Base-by-base conservation (phyloP, 306 rosid species). In the Phaseolus lunatus region DNA sequence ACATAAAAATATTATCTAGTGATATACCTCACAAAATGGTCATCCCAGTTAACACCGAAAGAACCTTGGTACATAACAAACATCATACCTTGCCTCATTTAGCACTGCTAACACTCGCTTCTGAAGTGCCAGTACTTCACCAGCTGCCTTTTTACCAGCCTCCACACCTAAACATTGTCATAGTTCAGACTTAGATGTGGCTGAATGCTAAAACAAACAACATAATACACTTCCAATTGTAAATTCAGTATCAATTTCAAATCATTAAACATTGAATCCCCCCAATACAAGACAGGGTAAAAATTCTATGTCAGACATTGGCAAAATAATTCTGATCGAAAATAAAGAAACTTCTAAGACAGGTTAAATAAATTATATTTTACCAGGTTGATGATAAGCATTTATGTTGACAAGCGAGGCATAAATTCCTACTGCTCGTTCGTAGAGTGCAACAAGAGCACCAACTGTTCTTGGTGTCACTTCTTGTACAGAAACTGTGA, bases 311-410 rank as follows among this genome's bases (percentile, higher is more conserved):
- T 12, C 2, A 1, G 54, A 22, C 37, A 43, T 3, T 41, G 11
- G 11, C 39, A 43, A 43, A 53, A 43, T 27, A 50, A 8, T 27
- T 72, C 7, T 61, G 24, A 63, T 43, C n/a, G 39, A 35, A 5
- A 18, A 54, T 31, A 56, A 43, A 73, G 48, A 70, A 73, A 27
- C 22, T 41, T 65, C 50, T 23, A 65, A 27, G 29, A 62, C n/a
- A 31, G 24, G 18, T 44, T 7, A 31, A 61, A 62, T 77, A 64
- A 39, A 58, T 72, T 24, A 63, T 72, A 59, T 80, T 57, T 80
- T 84, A 95, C 99, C 97, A 78, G 97, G 99, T 82, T 95, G 99
- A 78, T 92, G 99, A 82, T 95, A 92, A 19, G 99, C 99, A 83
- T 95, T 95, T 77, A 92, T 92, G 88, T 92, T 86, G 70, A 87